Conservation (phyloP, 2,329 filamentous ascomycete species). For the Helminthosporium solani region DNA sequence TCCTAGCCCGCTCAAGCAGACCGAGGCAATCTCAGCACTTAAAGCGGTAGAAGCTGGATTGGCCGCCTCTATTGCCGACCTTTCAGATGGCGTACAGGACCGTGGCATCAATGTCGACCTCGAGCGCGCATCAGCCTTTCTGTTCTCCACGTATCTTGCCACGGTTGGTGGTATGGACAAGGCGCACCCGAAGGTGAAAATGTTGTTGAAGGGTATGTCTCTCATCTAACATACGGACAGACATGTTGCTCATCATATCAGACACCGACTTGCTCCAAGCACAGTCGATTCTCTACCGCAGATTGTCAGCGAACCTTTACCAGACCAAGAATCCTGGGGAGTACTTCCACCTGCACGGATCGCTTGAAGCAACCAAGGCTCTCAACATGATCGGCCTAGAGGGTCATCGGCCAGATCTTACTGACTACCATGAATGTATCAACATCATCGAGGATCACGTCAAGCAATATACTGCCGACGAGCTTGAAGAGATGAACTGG, state of each 20-base stretch:
- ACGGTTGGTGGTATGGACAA: constrained; percentile 55
- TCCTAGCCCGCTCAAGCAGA: constrained; percentile 53
- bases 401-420: constrained; percentile 60
- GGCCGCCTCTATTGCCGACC: constrained; percentile 60
- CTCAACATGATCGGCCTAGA: constrained; percentile 69
- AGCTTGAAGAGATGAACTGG: constrained; percentile 47
- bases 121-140: constrained; percentile 56
- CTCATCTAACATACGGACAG: background rate
- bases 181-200: constrained; percentile 47
- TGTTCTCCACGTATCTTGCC: constrained; percentile 60
- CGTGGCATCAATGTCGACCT: constrained; percentile 54
- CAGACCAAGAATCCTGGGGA: constrained; percentile 64
- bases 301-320: constrained; percentile 72
- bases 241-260: constrained; percentile 37
- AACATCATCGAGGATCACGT: constrained; percentile 47
- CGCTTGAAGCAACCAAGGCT: constrained; percentile 68
- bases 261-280: constrained; percentile 71
- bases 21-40: constrained; percentile 55
- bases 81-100: constrained; percentile 49
- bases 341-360: constrained; percentile 76
- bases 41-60: constrained; percentile 62
- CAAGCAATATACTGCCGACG: constrained; percentile 39
- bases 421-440: constrained; percentile 46
- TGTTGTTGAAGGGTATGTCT: constrained; percentile 45
- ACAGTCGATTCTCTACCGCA: constrained; percentile 69